These are phyloP conservation scores for Samsoniella hepiali DNA, from an alignment of 2,329 filamentous ascomycete species.

Conservation along the genomic window DNA sequence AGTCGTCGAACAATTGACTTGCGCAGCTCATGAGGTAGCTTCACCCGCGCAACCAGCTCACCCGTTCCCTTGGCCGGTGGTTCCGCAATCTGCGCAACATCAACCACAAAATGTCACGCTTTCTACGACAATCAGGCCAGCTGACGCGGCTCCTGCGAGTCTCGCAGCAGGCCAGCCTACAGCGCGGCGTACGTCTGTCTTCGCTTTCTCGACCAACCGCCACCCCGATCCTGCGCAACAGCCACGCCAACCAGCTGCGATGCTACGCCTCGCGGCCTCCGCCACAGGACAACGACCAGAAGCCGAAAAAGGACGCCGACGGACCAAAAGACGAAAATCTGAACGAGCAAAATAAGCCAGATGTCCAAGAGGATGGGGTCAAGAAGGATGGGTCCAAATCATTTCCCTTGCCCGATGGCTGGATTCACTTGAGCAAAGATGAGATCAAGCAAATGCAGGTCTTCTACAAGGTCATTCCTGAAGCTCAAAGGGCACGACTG, in stretches of 20 bases:
- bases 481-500: conserved; percentile 57
- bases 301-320: conserved; percentile 26
- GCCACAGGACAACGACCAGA: conserved; percentile 36
- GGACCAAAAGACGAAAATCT: conserved; percentile 24
- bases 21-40: conserved; percentile 34
- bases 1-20: conserved; percentile 23
- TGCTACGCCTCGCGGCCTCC: conserved; percentile 39
- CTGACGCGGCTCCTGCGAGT: conserved; percentile 60
- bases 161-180: conserved; percentile 50
- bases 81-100: conserved; percentile 34
- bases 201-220: conserved; percentile 33
- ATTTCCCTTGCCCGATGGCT: conserved; percentile 42
- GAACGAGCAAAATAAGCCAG: conserved; percentile 22
- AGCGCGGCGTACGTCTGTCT: conserved; percentile 40
- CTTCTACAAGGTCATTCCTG: conserved; percentile 60
- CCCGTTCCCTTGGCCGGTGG: conserved; percentile 30
- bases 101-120: conserved; percentile 56
- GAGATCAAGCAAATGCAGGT: conserved; percentile 54
- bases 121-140: conserved; percentile 64
- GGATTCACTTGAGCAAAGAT: conserved; percentile 44
- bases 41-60: conserved; percentile 22
- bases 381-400: conserved; percentile 26
- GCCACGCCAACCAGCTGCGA: conserved; percentile 32
- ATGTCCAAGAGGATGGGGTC: conserved; percentile 23
- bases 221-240: conserved; percentile 34